Evolutionary conservation across 2,329 filamentous ascomycete species (phyloP).

Genomic region (Xylaria digitata): DNA sequence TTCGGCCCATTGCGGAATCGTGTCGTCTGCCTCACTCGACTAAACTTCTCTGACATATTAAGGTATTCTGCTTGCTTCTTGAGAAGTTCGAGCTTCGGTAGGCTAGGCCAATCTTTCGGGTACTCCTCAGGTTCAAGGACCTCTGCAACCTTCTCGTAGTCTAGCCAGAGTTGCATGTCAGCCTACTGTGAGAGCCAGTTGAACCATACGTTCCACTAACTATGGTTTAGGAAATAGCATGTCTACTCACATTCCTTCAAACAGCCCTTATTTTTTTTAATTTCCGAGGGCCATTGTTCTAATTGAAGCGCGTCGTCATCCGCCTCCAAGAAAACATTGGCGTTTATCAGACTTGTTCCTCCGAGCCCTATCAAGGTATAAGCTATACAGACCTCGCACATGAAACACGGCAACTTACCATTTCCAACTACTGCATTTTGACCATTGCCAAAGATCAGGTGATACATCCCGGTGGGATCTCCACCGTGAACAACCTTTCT

Average conservation of each 20-base stretch:
- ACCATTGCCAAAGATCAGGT: slow-evolving; percentile 70
- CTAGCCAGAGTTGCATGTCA: slow-evolving; percentile 49
- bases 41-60: slow-evolving; percentile 64
- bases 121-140: slow-evolving; percentile 71
- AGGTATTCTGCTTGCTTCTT: slow-evolving; percentile 66
- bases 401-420: slow-evolving; percentile 53
- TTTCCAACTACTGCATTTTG: slow-evolving; percentile 72
- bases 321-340: slow-evolving; percentile 73
- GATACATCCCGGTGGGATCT: slow-evolving; percentile 71
- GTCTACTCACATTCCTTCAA: slow-evolving; percentile 62
- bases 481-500: slow-evolving; percentile 59
- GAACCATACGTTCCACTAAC: not conserved
- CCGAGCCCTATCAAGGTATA: slow-evolving; percentile 62
- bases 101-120: slow-evolving; percentile 66
- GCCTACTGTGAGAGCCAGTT: not conserved
- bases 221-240: not conserved
- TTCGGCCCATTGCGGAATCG: slow-evolving; percentile 71
- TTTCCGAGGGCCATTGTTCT: slow-evolving; percentile 69
- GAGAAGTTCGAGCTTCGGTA: slow-evolving; percentile 69
- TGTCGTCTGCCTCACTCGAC: slow-evolving; percentile 69
- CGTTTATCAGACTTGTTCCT: slow-evolving; percentile 74
- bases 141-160: slow-evolving; percentile 65
- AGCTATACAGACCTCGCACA: slow-evolving; percentile 27
- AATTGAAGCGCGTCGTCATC: slow-evolving; percentile 65
- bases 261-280: slow-evolving; percentile 56